Evolutionary conservation across 2,329 filamentous ascomycete genomes (phyloP), one percentile per base, ranked within the genome.

Genomic region (Blastomyces silverae): DNA sequence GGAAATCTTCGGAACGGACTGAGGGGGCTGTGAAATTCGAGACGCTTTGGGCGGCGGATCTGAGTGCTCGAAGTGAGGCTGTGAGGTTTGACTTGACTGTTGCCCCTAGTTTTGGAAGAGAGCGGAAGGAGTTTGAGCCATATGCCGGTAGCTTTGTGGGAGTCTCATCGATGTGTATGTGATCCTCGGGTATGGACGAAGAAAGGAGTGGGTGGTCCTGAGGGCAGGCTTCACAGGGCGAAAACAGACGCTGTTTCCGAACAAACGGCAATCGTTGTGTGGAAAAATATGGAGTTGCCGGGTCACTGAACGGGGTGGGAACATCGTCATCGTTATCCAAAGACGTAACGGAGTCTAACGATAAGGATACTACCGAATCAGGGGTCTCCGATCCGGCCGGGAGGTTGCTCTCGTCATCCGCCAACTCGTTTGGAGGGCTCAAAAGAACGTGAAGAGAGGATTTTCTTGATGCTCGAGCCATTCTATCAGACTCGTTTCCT

Each of bases 81-180:
- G 85, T 87, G 55, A 88, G 76, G 66, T 87, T 87, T 0, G 85
- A 88, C 67, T 84, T 86, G 76, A 87, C 84, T 1, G 80, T 82
- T 22, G 77, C 78, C 61, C 76, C 77, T 4, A 79, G 67, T 63
- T 80, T 80, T 56, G 80, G 78, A 50, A 76, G 68, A 70, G 71
- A 66, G 69, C 74, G 66, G 69, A 74, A 66, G 67, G 71, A 48
- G 71, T 70, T 65, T 73, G 73, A 59, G 61, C 31, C 13, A 50
- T 75, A 72, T 44, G 75, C 73, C 34, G 71, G 69, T 17, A 74
- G 65, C 55, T 67, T 61, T 31, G 76, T 71, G 34, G 70, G 64
- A 39, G 68, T 57, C 64, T 62, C 15, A 48, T 42, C 10, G 67
- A 58, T 15, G 67, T 66, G 1, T 64, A 65, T 20, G 67, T 65